These are phyloP conservation scores for Angomonas ambiguus DNA, from an alignment of 208 protist genomes.

Conservation along the genomic window DNA sequence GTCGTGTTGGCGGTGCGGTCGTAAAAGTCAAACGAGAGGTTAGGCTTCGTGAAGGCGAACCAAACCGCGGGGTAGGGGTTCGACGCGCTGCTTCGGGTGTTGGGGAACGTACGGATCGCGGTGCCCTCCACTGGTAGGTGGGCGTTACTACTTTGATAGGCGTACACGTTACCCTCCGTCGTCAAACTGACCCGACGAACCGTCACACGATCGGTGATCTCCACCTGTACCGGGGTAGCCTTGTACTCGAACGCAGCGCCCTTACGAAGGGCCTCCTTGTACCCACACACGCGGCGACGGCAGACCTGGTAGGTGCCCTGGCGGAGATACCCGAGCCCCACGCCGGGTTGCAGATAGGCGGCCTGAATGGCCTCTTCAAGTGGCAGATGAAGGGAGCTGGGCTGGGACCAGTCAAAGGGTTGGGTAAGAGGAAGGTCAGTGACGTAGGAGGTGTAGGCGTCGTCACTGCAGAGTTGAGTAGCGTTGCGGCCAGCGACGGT, in stretches of 20 bases:
- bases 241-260: constrained; percentile 18
- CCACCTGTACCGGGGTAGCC: constrained; percentile 16
- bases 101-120: constrained; percentile 28
- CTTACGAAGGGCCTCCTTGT: constrained; percentile 6
- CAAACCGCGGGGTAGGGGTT: constrained; percentile 27
- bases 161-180: constrained; percentile 21
- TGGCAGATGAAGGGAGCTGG: too few relatives aligned
- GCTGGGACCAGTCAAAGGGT: background rate
- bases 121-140: constrained; percentile 34
- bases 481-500: background rate
- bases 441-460: constrained; percentile 12
- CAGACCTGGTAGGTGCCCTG: constrained; percentile 34
- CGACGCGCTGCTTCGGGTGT: background rate
- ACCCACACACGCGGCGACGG: constrained; percentile 20
- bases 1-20: background rate
- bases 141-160: constrained; percentile 42
- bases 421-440: constrained; percentile 15
- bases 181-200: constrained; percentile 18
- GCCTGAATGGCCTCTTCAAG: constrained; percentile 1
- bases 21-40: constrained; percentile 8
- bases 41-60: constrained; percentile 29
- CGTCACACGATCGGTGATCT: constrained; percentile 15
- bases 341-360: constrained; percentile 23
- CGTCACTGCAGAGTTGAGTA: constrained; percentile 10
- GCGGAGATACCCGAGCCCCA: constrained; percentile 26